Evolutionary conservation across 495 filamentous ascomycete species (phyloP).

Genomic region (Lasiosphaeria ovina): DNA sequence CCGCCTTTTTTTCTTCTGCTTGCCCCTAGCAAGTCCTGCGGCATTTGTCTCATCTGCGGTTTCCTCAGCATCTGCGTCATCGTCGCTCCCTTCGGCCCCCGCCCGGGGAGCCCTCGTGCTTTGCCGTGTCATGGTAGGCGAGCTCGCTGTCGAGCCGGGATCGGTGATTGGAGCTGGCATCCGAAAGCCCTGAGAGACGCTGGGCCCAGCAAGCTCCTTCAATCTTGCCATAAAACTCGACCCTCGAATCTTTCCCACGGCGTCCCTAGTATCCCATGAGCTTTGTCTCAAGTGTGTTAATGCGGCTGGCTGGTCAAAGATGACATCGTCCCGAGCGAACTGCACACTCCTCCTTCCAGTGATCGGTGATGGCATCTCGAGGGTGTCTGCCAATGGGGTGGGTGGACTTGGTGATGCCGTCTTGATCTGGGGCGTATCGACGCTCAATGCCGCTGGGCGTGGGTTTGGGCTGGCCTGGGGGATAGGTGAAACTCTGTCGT

Average conservation of each 20-base stretch:
- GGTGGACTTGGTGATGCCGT: neutral
- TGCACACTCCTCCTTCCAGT: constrained; percentile 54
- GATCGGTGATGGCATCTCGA: constrained; percentile 22
- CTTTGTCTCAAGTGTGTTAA: constrained; percentile 50
- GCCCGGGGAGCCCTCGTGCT: constrained; percentile 44
- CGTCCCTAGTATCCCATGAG: constrained; percentile 59
- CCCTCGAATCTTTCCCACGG: constrained; percentile 51
- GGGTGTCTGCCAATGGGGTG: constrained; percentile 4
- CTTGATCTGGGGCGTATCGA: constrained; percentile 12
- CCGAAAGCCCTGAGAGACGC: constrained; percentile 47
- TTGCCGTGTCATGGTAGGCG: constrained; percentile 46
- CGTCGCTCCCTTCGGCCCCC: constrained; percentile 61
- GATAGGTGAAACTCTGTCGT: constrained; percentile 32
- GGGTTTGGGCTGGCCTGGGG: constrained; percentile 5
- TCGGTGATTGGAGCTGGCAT: constrained; percentile 27
- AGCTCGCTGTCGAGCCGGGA: constrained; percentile 41
- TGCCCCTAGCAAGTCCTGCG: constrained; percentile 38
- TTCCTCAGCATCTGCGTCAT: constrained; percentile 75
- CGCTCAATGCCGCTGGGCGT: constrained; percentile 12
- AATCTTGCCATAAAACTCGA: constrained; percentile 67
- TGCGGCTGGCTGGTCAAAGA: constrained; percentile 41
- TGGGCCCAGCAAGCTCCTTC: constrained; percentile 55
- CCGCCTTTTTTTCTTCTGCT: constrained; percentile 53
- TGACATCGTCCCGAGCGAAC: constrained; percentile 53
- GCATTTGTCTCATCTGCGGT: constrained; percentile 55